phyloP scores from a whole-genome alignment of 495 filamentous ascomycete species.

The Extremus antarcticus region DNA sequence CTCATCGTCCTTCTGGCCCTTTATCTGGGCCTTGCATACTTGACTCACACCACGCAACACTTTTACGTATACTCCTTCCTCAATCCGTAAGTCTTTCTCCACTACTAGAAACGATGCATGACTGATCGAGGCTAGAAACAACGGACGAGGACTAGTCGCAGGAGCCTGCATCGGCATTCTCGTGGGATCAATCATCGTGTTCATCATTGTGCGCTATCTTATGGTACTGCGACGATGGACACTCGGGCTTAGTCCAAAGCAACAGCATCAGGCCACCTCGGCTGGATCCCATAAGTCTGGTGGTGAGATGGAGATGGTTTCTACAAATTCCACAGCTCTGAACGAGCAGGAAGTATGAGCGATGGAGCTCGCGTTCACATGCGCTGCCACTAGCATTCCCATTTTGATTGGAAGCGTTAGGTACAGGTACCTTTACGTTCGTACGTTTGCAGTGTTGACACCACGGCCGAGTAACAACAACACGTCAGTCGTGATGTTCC shows the following conservation, averaged over 20 bases:
- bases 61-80: conserved; percentile 73
- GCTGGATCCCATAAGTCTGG: background rate
- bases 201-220: conserved; percentile 43
- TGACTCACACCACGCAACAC: conserved; percentile 54
- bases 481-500: too few relatives aligned
- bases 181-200: conserved; percentile 52
- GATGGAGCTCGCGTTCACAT: too few relatives aligned
- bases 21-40: conserved; percentile 64
- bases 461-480: too few relatives aligned
- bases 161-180: conserved; percentile 55
- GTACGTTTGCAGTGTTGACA: too few relatives aligned
- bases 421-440: too few relatives aligned
- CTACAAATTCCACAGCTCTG: too few relatives aligned
- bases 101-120: background rate
- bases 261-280: conserved; percentile 6
- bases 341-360: too few relatives aligned
- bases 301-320: background rate
- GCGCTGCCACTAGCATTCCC: too few relatives aligned
- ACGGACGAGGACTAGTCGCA: conserved; percentile 31
- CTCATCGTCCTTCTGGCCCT: conserved; percentile 52
- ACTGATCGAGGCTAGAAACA: background rate
- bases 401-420: too few relatives aligned
- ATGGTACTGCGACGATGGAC: conserved; percentile 41
- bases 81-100: conserved; percentile 29
- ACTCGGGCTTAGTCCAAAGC: conserved; percentile 36